A percentile compares a stretch with the other conserved stretches of the same genome.
phyloP scores from a whole-genome alignment of 106 monocot genomes.

The Apostasia ramifera region DNA sequence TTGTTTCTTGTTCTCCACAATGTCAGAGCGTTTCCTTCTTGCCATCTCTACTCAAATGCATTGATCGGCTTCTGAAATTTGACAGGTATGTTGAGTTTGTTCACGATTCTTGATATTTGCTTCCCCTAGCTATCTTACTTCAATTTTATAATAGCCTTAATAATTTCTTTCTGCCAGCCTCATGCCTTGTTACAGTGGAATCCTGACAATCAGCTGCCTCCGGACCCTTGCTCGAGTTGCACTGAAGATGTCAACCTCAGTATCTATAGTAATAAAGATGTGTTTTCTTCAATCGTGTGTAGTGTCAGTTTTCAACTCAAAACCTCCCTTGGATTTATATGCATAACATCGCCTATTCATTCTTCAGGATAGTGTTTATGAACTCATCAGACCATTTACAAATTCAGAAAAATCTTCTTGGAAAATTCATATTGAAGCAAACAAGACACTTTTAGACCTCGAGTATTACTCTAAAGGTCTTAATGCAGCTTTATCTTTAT shows the following conservation, averaged over 20 bases:
- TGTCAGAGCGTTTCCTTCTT: constrained; percentile 52
- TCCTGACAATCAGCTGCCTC: constrained; percentile 84
- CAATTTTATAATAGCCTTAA: not conserved
- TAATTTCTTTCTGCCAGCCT: constrained; percentile 33
- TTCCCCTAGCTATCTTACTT: constrained; percentile 4
- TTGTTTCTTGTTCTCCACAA: not conserved
- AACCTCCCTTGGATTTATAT: not conserved
- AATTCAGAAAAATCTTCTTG: constrained; percentile 41
- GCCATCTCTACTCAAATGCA: constrained; percentile 78
- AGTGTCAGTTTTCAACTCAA: not conserved
- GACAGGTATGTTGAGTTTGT: constrained; percentile 56
- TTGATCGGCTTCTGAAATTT: constrained; percentile 87
- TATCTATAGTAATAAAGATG: constrained; percentile 46
- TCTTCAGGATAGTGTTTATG: constrained; percentile 46
- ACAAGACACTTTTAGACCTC: constrained; percentile 70
- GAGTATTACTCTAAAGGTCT: constrained; percentile 72
- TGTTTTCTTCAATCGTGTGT: not conserved
- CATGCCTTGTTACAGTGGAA: constrained; percentile 84
- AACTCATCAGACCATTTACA: constrained; percentile 65
- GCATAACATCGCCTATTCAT: constrained; percentile 3
- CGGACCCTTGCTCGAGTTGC: constrained; percentile 74
- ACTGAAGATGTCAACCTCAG: constrained; percentile 44
- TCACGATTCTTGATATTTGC: not conserved
- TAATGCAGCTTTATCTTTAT: constrained; percentile 59
- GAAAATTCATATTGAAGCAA: constrained; percentile 80